Base-by-base conservation (phyloP, 2,329 filamentous ascomycete genomes). In the Colletotrichum sublineola region DNA sequence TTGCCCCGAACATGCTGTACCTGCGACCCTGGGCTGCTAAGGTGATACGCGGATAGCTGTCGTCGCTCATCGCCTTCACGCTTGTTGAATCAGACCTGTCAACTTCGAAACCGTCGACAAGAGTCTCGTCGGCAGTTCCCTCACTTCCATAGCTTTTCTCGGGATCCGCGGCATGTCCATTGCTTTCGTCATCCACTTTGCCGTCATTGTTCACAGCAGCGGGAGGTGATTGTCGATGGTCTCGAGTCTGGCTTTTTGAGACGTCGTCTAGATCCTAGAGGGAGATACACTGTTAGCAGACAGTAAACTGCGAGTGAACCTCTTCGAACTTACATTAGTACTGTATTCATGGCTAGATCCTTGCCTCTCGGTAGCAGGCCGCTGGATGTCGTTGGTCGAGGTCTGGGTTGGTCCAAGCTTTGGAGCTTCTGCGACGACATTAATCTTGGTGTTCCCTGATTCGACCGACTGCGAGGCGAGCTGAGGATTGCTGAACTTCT, bases 1-100 rank as follows among this genome's bases (percentile, higher is more conserved):
- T 80, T 79, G 81, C 82, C 29, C 78, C 81, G 40, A 78, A 77
- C 14, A 73, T 79, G 42, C 67, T 65, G 40, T 71, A 63, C 14
- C 73, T 63, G 33, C 67, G 68, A 5, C 68, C 68, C 14, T 36
- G 60, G 1, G 64, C 62, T 40, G 68, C 61, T 8, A 73, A 44
- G 15, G 46, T 20, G 7, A 75, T 63, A 31, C 72, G 74, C n/a
- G 74, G 74, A 44, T 75, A 75, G 20, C 60, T 63, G 18, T 69
- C 66, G 18, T 73, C 70, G 3, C 61, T 56, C 70, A 70, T 73
- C 50, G 42, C 60, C 56, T 73, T 73, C 5, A 71, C 38, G 29
- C 38, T 52, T 24, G 62, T 73, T 6, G 68, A 73, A 24, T 73
- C 71, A 0, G 57, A 50, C 14, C 64, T 63, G 12, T 68, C 68